Evolutionary conservation across 2,329 filamentous ascomycete species (phyloP).

Genomic region (Aureobasidium sp.): DNA sequence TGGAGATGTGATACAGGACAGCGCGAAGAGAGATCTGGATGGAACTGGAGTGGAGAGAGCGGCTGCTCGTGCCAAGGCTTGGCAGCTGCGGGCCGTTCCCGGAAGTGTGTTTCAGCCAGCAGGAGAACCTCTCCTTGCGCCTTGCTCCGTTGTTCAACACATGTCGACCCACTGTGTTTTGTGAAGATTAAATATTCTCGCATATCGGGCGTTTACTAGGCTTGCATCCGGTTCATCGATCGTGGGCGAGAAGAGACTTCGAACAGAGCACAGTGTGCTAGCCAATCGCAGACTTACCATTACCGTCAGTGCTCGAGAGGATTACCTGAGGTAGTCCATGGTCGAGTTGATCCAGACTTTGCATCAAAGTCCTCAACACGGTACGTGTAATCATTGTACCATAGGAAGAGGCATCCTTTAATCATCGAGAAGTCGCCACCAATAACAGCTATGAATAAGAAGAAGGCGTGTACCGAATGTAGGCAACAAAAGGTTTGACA

Average conservation of each 20-base stretch:
- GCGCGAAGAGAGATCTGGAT: neutral
- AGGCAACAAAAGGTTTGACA: conserved; percentile 10
- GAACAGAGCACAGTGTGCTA: neutral
- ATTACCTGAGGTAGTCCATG: neutral
- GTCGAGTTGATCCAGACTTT: neutral
- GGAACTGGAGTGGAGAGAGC: neutral
- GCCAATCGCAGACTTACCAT: neutral
- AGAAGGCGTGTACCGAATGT: conserved; percentile 11
- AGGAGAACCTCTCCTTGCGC: neutral
- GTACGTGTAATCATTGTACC: neutral
- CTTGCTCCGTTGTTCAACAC: neutral
- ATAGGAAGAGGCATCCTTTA: neutral
- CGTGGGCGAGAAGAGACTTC: neutral
- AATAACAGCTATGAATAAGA: neutral
- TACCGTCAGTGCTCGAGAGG: neutral
- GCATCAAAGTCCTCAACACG: neutral
- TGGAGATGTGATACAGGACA: neutral
- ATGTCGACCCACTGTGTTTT: conserved; percentile 7
- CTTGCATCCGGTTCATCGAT: neutral
- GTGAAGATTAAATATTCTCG: neutral
- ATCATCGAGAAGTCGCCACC: neutral
- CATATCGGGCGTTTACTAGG: neutral
- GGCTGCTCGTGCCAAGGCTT: neutral
- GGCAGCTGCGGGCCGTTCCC: neutral
- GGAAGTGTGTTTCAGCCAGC: neutral